phyloP scores from a whole-genome alignment of 1,139 yeast genomes.

The Hyphopichia pseudoburtonii region DNA sequence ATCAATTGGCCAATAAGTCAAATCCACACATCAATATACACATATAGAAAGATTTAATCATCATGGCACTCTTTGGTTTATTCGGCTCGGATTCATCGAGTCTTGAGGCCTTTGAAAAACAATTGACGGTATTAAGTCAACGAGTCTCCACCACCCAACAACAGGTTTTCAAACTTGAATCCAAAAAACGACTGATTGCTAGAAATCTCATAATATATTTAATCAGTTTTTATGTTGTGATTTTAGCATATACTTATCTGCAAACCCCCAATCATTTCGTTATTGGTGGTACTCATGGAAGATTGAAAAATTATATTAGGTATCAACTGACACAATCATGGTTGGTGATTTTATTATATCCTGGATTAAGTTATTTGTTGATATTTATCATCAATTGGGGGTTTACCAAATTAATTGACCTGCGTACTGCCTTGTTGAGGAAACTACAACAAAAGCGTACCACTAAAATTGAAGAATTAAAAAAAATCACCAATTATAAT shows the following conservation, averaged over 20 bases:
- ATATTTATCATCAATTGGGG: constrained; percentile 20
- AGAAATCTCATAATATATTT: constrained; percentile 24
- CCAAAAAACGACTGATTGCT: constrained; percentile 13
- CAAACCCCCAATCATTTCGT: constrained; percentile 20
- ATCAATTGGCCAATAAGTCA: too few relatives aligned
- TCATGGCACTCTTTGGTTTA: constrained; percentile 28
- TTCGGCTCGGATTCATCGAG: constrained; percentile 43
- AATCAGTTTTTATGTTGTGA: constrained; percentile 29
- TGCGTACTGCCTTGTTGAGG: constrained; percentile 18
- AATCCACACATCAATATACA: too few relatives aligned
- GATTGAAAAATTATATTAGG: constrained; percentile 22
- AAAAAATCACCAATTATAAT: constrained; percentile 74
- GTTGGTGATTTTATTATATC: constrained; percentile 24
- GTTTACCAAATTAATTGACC: constrained; percentile 25
- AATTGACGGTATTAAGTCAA: constrained; percentile 43
- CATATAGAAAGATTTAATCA: not conserved
- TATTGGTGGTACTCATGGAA: constrained; percentile 15
- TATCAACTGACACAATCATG: constrained; percentile 22
- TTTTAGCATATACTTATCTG: constrained; percentile 26
- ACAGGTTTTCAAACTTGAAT: constrained; percentile 21
- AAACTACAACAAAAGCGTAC: constrained; percentile 51
- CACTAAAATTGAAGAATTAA: constrained; percentile 69
- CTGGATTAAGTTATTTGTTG: constrained; percentile 24
- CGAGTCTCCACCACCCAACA: constrained; percentile 37
- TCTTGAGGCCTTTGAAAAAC: constrained; percentile 51